phyloP scores from a whole-genome alignment of 306 rosid genomes.

The Malus sylvestris region DNA sequence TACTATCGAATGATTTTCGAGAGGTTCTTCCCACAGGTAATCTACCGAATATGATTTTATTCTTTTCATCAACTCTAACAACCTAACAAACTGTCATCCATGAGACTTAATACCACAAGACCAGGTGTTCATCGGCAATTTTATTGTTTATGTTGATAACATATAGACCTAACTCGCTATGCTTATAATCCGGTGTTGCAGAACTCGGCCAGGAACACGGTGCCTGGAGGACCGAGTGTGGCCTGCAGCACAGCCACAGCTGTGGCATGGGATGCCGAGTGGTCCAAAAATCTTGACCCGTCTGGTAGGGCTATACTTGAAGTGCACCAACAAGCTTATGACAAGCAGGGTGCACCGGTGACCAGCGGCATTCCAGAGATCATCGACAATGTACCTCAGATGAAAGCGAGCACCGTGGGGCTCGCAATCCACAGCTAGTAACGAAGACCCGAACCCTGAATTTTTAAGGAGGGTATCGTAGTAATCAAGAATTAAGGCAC shows the following conservation, averaged over 20 bases:
- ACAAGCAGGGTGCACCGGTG: slow-evolving; percentile 16
- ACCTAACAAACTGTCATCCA: neutral
- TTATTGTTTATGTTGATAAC: too few species aligned
- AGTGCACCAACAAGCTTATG: slow-evolving; percentile 74
- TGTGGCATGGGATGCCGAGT: slow-evolving; percentile 82
- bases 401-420: slow-evolving; percentile 42
- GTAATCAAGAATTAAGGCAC: neutral
- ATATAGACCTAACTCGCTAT: neutral
- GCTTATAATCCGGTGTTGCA: slow-evolving; percentile 21
- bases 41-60: neutral
- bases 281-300: slow-evolving; percentile 87
- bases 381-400: slow-evolving; percentile 36
- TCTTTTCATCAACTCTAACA: neutral
- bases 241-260: slow-evolving; percentile 98
- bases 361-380: slow-evolving; percentile 37
- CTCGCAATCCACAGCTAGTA: slow-evolving; percentile 55
- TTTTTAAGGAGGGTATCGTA: slow-evolving; percentile 6
- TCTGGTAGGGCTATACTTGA: slow-evolving; percentile 94
- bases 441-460: neutral
- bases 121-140: neutral
- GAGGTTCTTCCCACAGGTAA: slow-evolving; percentile 89
- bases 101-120: neutral
- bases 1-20: slow-evolving; percentile 92
- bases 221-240: slow-evolving; percentile 89
- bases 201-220: slow-evolving; percentile 81